Conservation (phyloP, 2,329 filamentous ascomycete genomes). For the Claviceps purpurea region DNA sequence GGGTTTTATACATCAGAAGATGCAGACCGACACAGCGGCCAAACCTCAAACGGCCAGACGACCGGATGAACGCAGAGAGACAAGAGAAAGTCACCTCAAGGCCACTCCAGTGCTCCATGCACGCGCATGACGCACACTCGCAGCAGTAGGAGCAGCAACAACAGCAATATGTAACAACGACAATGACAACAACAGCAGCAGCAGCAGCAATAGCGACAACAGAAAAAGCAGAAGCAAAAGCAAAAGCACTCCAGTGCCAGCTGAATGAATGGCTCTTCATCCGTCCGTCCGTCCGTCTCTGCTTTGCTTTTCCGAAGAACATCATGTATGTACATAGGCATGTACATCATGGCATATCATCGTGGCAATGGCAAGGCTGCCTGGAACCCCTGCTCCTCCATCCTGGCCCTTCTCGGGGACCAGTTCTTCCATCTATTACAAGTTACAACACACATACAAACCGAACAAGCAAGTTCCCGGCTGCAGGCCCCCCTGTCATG, state of each 20-base stretch:
- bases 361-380: not conserved
- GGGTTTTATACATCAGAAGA: not conserved
- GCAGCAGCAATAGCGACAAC: not conserved
- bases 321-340: not conserved
- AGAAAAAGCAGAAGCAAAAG: not conserved
- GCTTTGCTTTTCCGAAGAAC: conserved; percentile 1
- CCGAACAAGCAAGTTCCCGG: conserved; percentile 15
- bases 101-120: not conserved
- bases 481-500: conserved; percentile 13
- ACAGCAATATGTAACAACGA: not conserved
- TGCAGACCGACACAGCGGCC: not conserved
- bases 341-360: not conserved
- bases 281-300: conserved; percentile 1
- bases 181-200: not conserved
- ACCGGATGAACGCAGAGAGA: not conserved
- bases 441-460: not conserved
- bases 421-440: not conserved
- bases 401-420: conserved; percentile 5
- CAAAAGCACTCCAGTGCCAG: conserved; percentile 7
- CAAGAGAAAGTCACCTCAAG: not conserved
- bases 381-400: conserved; percentile 6
- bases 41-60: not conserved
- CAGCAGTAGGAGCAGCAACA: conserved; percentile 4
- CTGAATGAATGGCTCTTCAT: not conserved
- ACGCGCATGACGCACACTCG: not conserved